Evolutionary conservation across 129 eudicot genomes (phyloP), one percentile per base, ranked within the genome.

Genomic region (Lactuca saligna): DNA sequence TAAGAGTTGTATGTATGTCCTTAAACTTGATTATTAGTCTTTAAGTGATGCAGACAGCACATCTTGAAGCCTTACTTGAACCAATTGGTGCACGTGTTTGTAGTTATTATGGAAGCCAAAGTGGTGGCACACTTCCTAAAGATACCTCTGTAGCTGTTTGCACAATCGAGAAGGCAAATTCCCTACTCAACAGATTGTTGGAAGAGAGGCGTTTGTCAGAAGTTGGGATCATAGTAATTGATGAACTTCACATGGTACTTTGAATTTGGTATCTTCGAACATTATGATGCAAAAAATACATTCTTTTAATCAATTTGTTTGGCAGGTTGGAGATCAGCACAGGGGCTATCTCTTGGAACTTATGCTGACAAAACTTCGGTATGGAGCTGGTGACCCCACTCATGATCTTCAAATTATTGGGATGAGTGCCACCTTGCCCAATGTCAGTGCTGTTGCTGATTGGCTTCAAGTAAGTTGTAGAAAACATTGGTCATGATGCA

Each of bases 331-430:
- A 70, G 99, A 93, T 74, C 97, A 88, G 71, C 82, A 69, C 74
- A 89, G 99, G 85, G 99, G 99, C 9, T 93, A 93, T 82, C 88
- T 93, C 17, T 83, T 93, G 89, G 99, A 93, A 80, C 97, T 93
- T 55, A 68, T 93, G 88, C 57, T 93, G 79, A 93, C 97, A 20
- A 93, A 93, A 81, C 99, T 93, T 66, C 86, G 95, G 10, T 93
- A 93, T 71, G 99, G 95, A 48, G 85, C 85, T 75, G 95, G 92
- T 73, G 99, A 87, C 70, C 76, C 86, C 65, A 85, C 90, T 57
- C 80, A 78, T 54, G 88, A 90, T 69, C 88, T 93, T 44, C 99
- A 93, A 80, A 93, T 93, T 78, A 90, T 93, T 73, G 99, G 99
- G 56, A 93, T 93, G 99, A 93, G 97, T 87, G 97, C 99, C 53